Evolutionary conservation across 176 grass and related monocot genomes (phyloP), one percentile per base, ranked within the genome.

Genomic region (Dactylis glomerata): DNA sequence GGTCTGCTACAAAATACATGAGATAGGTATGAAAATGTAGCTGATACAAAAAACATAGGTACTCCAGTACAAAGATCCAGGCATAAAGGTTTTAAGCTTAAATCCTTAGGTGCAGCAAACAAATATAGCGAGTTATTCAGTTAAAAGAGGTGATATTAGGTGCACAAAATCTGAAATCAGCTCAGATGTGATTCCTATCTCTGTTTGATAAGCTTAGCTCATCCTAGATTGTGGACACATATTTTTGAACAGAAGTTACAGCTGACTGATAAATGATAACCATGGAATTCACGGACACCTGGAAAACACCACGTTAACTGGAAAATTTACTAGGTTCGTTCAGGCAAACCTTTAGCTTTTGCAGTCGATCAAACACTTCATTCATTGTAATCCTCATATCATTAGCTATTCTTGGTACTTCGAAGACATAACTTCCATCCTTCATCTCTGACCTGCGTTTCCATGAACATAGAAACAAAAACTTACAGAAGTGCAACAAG

Each of bases 351-450:
- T 98, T 98, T 61, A 98, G 83, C 68, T 87, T 65, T 64, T 95
- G 89, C 79, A 98, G 76, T 82, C 85, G 91, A 75, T 98, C 90
- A 65, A 89, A 58, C 27, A 90, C 71, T 89, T 98, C 89, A 89
- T 79, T 87, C 46, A 88, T 73, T 85, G 77, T 76, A 61, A 81
- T 91, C 28, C 69, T 57, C 73, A 95, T 68, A 80, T 68, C 80
- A 90, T 98, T 98, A 51, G 93, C 89, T 77, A 95, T 33, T 86
- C 50, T 87, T 86, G 93, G 90, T 84, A 93, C 67, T 37, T 98
- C 91, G 14, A 98, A 98, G 59, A 93, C 81, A 89, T 95, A 93
- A 87, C 91, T 74, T 2, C 96, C 96, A 79, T 77, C 93, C 86
- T 95, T 98, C 63, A 84, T 88, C 28, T 92, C 93, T 58, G 89